Conservation (phyloP, 163 green algal species). For the Scenedesmus sp. region DNA sequence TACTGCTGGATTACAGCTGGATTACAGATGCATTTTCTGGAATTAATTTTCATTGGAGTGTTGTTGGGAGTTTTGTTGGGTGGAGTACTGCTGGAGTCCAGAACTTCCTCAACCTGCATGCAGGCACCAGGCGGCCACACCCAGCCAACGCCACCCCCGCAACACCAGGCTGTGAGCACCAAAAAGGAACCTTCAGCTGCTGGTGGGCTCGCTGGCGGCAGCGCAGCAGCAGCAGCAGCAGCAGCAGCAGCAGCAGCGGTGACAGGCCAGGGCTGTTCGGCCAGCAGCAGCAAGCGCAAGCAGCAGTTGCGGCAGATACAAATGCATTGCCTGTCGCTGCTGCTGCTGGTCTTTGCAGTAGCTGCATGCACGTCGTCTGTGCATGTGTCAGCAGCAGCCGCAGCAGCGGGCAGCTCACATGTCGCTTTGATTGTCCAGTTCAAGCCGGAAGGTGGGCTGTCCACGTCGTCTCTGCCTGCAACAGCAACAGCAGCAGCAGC, state of each 20-base stretch:
- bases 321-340: neutral
- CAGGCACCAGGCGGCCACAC: too few relatives aligned
- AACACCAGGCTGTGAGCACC: neutral
- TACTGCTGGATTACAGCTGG: too few relatives aligned
- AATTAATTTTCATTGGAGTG: too few relatives aligned
- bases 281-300: neutral
- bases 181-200: too few relatives aligned
- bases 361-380: neutral
- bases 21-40: too few relatives aligned
- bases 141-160: too few relatives aligned
- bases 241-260: neutral
- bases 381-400: neutral
- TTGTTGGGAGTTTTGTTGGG: too few relatives aligned
- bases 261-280: neutral
- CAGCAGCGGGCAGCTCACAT: neutral
- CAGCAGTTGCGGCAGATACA: neutral
- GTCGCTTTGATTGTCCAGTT: neutral
- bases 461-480: neutral
- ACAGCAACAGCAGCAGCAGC: neutral
- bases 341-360: neutral
- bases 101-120: too few relatives aligned
- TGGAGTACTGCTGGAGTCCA: too few relatives aligned
- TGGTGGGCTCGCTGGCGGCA: too few relatives aligned
- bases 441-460: neutral
- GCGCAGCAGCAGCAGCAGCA: slow-evolving; percentile 5